phyloP scores from a whole-genome alignment of 2,329 filamentous ascomycete genomes.

The Colletotrichum nymphaeae region DNA sequence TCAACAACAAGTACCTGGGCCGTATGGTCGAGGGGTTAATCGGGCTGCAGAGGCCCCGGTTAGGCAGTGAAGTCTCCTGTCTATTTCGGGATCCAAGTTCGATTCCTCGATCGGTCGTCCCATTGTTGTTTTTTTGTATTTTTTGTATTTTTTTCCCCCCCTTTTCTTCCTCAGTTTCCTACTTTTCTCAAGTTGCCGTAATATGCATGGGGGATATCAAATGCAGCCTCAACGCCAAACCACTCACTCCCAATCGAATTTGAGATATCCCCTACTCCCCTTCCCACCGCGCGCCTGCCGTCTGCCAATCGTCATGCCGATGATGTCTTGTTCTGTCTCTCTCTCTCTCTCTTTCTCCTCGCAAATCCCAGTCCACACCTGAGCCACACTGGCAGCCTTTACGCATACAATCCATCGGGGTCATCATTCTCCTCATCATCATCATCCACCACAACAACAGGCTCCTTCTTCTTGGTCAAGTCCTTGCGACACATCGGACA shows the following conservation, averaged over 20 bases:
- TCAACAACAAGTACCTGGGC: no score
- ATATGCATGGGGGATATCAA: conserved; percentile 21
- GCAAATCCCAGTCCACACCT: not conserved
- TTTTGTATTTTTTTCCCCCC: no score
- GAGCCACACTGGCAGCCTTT: not conserved
- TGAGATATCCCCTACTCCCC: not conserved
- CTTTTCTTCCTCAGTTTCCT: no score
- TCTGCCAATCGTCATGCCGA: not conserved
- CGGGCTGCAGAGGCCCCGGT: no score
- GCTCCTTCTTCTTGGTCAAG: conserved; percentile 65
- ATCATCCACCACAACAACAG: conserved; percentile 57
- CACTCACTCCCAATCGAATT: conserved; percentile 11
- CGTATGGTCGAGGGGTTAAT: no score
- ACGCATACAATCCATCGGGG: conserved; percentile 60
- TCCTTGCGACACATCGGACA: conserved; percentile 73
- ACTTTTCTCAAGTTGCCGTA: not conserved
- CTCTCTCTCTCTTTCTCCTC: not conserved
- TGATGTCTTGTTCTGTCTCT: no score
- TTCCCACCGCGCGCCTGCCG: not conserved
- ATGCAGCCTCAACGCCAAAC: conserved; percentile 6
- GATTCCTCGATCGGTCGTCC: no score
- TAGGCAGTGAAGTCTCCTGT: no score
- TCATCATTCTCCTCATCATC: conserved; percentile 64
- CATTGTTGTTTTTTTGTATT: no score
- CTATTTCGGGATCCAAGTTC: no score